These are phyloP conservation scores for Trifolium fragiferum DNA, from an alignment of 306 rosid species.

Conservation along the genomic window DNA sequence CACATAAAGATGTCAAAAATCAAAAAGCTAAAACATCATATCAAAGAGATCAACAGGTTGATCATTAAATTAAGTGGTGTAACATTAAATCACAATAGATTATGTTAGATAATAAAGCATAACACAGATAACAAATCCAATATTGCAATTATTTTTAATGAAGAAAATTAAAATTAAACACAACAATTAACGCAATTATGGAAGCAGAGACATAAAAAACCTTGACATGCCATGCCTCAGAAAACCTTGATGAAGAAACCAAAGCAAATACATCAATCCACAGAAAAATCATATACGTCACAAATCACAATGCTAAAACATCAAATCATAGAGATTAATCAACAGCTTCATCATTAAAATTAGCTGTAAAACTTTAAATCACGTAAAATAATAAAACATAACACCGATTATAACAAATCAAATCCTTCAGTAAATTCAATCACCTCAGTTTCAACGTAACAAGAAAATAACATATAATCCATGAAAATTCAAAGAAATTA, in stretches of 20 bases:
- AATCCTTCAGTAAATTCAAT: constrained; percentile 25
- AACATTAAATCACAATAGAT: too few species aligned
- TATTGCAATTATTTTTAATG: too few species aligned
- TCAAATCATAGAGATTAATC: constrained; percentile 46
- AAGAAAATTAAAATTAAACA: too few species aligned
- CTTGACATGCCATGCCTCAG: neutral
- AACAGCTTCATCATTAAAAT: constrained; percentile 33
- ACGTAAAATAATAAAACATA: constrained; percentile 10
- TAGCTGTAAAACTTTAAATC: constrained; percentile 22
- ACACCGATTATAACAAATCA: constrained; percentile 8
- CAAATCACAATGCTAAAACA: constrained; percentile 38
- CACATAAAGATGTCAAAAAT: too few species aligned
- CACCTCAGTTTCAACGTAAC: constrained; percentile 27
- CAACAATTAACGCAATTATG: too few species aligned
- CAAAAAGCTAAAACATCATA: too few species aligned
- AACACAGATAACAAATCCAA: too few species aligned
- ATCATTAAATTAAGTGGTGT: too few species aligned
- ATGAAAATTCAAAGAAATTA: constrained; percentile 31
- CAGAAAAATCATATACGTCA: constrained; percentile 8
- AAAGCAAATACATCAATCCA: constrained; percentile 15
- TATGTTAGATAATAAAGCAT: too few species aligned
- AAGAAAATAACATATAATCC: neutral
- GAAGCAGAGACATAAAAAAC: too few species aligned
- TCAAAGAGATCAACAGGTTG: too few species aligned
- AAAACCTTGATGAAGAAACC: constrained; percentile 25